A percentile compares a stretch with the other conserved stretches of the same genome.
phyloP scores from a whole-genome alignment of 164 flowering plant species.

The Vitis riparia region DNA sequence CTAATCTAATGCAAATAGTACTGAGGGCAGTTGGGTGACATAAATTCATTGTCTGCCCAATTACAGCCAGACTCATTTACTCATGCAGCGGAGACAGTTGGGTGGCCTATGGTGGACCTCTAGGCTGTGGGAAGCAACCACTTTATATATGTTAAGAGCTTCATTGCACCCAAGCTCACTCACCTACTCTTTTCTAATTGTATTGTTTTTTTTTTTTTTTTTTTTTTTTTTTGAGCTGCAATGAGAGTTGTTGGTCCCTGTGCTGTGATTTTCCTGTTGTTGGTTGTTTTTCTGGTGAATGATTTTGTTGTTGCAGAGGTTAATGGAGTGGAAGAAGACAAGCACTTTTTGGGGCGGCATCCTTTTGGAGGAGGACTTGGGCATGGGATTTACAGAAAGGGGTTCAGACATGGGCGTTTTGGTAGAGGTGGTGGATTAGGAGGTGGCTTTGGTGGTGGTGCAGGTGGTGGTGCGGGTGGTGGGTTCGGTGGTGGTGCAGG shows the following conservation, averaged over 20 bases:
- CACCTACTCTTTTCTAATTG: no score
- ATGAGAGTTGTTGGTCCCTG: conserved; percentile 9
- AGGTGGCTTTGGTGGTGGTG: conserved; percentile 11
- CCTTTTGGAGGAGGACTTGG: conserved; percentile 19
- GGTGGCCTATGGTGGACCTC: no score
- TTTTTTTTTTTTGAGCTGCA: background rate
- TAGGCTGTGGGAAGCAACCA: no score
- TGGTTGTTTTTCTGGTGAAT: conserved; percentile 6
- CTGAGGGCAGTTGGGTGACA: no score
- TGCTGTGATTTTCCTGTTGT: conserved; percentile 8
- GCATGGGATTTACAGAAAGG: conserved; percentile 20
- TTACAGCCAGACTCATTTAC: no score
- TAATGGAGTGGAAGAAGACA: conserved; percentile 15
- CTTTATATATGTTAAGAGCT: no score
- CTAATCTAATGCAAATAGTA: no score
- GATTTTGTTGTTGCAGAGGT: conserved; percentile 9
- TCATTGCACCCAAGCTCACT: no score
- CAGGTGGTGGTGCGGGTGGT: conserved; percentile 6
- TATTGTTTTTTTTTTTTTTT: no score
- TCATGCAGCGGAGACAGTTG: no score
- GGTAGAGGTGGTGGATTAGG: no score
- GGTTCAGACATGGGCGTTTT: conserved; percentile 12
- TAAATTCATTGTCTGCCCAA: no score
- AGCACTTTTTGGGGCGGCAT: conserved; percentile 14
- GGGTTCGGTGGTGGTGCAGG: conserved; percentile 1